A percentile compares a stretch with the other conserved stretches of the same genome.
Conservation (phyloP, 331 rosid species). For the Prunus yedoensis region DNA sequence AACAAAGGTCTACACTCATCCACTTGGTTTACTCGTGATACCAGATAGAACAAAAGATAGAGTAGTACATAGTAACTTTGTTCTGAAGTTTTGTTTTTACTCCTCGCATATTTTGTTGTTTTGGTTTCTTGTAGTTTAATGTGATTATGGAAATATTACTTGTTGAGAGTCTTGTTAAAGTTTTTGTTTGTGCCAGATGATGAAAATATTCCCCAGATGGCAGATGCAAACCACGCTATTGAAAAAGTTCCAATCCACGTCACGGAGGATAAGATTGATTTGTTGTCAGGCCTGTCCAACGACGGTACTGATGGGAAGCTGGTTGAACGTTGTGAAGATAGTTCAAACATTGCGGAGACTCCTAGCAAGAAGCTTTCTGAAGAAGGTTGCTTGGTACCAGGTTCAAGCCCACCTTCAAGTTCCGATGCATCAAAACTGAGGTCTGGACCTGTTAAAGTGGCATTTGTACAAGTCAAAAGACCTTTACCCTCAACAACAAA, state of each 20-base stretch:
- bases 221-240: constrained; percentile 28
- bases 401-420: constrained; percentile 22
- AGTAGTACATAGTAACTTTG: neutral
- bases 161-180: constrained; percentile 2
- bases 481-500: constrained; percentile 20
- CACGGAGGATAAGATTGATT: constrained; percentile 24
- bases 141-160: neutral
- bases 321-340: constrained; percentile 24
- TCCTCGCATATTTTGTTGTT: too few relatives aligned
- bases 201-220: constrained; percentile 22
- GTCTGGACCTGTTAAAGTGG: constrained; percentile 51
- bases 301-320: constrained; percentile 13
- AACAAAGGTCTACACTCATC: neutral
- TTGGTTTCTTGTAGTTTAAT: constrained; percentile 9
- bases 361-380: constrained; percentile 19
- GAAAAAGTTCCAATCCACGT: constrained; percentile 21
- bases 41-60: neutral
- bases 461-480: constrained; percentile 59
- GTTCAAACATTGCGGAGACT: constrained; percentile 18
- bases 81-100: neutral
- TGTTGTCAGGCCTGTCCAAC: constrained; percentile 19
- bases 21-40: neutral
- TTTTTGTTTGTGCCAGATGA: constrained; percentile 34
- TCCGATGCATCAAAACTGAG: constrained; percentile 21
- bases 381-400: constrained; percentile 27